Evolutionary conservation across 2,329 filamentous ascomycete species (phyloP).

Genomic region (Cladosporium sp.): DNA sequence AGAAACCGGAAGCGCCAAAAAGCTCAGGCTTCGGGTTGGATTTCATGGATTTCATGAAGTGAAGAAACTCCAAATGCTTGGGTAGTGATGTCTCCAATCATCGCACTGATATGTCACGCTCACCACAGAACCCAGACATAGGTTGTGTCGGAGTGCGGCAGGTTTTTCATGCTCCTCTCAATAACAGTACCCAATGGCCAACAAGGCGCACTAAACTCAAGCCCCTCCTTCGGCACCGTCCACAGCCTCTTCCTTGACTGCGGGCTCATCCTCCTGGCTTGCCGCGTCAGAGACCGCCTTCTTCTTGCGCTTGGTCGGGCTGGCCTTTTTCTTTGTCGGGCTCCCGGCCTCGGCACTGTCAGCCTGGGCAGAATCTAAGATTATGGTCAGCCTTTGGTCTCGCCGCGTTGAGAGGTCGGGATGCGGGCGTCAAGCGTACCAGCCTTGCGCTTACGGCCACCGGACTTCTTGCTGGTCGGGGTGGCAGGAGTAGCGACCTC

Average conservation of each 20-base stretch:
- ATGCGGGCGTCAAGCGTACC: not conserved
- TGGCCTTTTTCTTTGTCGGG: constrained; percentile 5
- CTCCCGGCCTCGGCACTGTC: not conserved
- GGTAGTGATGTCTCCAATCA: too few relatives aligned
- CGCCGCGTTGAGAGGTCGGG: too few relatives aligned
- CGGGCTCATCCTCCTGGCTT: not conserved
- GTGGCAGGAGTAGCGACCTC: not conserved
- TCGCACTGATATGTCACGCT: not conserved
- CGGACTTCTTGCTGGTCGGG: not conserved
- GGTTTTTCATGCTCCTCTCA: too few relatives aligned
- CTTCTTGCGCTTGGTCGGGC: constrained; percentile 5
- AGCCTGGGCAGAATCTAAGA: not conserved
- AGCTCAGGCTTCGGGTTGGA: constrained; percentile 11
- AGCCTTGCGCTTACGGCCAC: constrained; percentile 6
- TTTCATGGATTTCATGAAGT: constrained; percentile 15
- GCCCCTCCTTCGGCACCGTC: not conserved
- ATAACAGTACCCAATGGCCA: too few relatives aligned
- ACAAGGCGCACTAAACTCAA: not conserved
- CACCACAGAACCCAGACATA: not conserved
- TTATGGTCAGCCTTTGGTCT: not conserved
- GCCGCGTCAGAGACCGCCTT: not conserved
- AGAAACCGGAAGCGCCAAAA: constrained; percentile 3
- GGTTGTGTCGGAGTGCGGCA: too few relatives aligned
- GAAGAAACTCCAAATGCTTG: not conserved
- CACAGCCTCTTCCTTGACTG: not conserved